Conservation (phyloP, 768 basidiomycete species). For the Russula emetica region DNA sequence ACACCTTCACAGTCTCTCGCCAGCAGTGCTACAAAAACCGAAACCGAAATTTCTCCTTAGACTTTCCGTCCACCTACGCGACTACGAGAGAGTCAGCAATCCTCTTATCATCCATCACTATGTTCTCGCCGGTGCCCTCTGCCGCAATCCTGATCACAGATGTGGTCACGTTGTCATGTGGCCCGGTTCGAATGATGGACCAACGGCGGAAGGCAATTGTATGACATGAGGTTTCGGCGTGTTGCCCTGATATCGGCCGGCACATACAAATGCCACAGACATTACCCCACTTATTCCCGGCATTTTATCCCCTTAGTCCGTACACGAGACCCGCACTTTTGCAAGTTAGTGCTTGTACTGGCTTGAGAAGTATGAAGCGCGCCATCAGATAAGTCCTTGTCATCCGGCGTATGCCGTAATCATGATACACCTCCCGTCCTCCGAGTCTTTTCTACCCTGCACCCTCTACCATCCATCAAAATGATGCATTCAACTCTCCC, state of each 20-base stretch:
- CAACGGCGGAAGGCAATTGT: not conserved
- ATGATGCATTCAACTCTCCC: constrained; percentile 26
- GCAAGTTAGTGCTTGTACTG: not conserved
- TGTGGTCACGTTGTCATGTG: constrained; percentile 13
- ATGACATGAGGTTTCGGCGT: constrained; percentile 23
- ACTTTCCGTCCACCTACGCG: not conserved
- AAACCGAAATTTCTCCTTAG: not conserved
- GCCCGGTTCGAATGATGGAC: constrained; percentile 2
- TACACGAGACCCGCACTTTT: constrained; percentile 4
- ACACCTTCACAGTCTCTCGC: not conserved
- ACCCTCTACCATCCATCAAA: constrained; percentile 12
- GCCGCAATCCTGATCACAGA: constrained; percentile 1
- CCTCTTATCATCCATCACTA: constrained; percentile 7
- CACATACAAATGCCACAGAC: not conserved
- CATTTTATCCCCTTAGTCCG: constrained; percentile 4
- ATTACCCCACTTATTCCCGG: not conserved
- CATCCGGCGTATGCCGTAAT: constrained; percentile 12
- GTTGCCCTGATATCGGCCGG: constrained; percentile 19
- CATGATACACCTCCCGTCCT: not conserved
- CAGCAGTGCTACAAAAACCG: not conserved
- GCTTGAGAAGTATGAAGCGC: not conserved
- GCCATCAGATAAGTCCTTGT: constrained; percentile 22
- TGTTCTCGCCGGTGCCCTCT: not conserved
- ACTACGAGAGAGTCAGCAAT: not conserved
- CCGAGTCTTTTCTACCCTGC: constrained; percentile 11